Percentiles rank a stretch among this genome's conserved stretches.
These are phyloP conservation scores for Fusarium sp. DNA, from an alignment of 2,329 filamentous ascomycete species.

Conservation along the genomic window DNA sequence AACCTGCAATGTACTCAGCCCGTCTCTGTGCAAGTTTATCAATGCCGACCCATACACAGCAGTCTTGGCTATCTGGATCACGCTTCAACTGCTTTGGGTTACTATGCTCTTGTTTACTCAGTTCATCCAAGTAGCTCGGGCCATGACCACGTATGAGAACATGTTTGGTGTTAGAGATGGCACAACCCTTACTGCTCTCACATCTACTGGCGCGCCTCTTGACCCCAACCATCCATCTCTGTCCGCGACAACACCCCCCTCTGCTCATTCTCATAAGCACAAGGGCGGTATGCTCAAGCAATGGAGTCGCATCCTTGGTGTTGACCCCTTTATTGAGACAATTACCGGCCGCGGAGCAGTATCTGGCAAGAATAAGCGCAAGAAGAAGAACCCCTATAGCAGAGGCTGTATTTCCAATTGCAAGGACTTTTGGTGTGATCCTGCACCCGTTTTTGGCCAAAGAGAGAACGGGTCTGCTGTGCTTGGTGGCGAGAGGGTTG, in stretches of 20 bases:
- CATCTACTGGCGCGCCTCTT: conserved; percentile 81
- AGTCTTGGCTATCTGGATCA: conserved; percentile 81
- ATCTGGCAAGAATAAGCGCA: conserved; percentile 63
- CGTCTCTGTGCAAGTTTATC: conserved; percentile 78
- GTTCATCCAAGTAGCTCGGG: conserved; percentile 89
- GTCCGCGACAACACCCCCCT: conserved; percentile 59
- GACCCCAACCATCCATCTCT: conserved; percentile 75
- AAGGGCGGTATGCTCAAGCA: conserved; percentile 77
- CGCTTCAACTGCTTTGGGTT: conserved; percentile 92
- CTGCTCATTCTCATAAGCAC: conserved; percentile 65
- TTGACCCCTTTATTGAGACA: conserved; percentile 94
- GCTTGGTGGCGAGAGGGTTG: conserved; percentile 81
- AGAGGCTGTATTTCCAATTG: conserved; percentile 89
- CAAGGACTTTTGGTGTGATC: conserved; percentile 96
- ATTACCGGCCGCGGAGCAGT: conserved; percentile 85
- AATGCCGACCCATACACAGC: conserved; percentile 88
- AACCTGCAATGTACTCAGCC: conserved; percentile 81
- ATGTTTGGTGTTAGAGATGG: conserved; percentile 82
- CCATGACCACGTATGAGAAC: conserved; percentile 96
- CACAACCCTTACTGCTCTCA: conserved; percentile 76
- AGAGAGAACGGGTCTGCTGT: conserved; percentile 80
- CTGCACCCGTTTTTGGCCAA: conserved; percentile 81
- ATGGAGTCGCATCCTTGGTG: conserved; percentile 86
- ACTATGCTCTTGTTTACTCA: conserved; percentile 97
- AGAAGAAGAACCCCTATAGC: conserved; percentile 84